A percentile compares a stretch with the other conserved stretches of the same genome.
Conservation (phyloP, 768 basidiomycete genomes). For the Polyporus arcularius region DNA sequence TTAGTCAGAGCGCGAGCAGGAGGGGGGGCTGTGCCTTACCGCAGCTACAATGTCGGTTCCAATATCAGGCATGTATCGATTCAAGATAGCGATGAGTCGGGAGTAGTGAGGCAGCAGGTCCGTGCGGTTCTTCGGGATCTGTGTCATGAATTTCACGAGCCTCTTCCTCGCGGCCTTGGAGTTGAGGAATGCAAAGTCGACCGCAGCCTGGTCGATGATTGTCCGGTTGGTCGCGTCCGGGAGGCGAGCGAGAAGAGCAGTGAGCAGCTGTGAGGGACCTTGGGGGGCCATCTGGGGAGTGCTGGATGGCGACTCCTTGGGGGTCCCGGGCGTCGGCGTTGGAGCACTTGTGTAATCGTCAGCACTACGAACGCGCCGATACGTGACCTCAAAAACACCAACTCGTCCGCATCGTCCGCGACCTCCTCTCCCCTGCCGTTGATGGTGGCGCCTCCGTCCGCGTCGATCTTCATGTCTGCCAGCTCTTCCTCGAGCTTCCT, state of each 20-base stretch:
- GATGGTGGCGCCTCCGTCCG: slow-evolving; percentile 20
- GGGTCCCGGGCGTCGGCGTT: slow-evolving; percentile 71
- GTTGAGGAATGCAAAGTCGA: slow-evolving; percentile 96
- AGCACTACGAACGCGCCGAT: not conserved
- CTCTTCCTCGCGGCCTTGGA: slow-evolving; percentile 95
- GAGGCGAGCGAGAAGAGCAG: slow-evolving; percentile 84
- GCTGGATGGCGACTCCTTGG: slow-evolving; percentile 55
- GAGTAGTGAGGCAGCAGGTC: slow-evolving; percentile 95
- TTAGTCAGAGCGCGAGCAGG: not conserved
- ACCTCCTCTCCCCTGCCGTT: slow-evolving; percentile 33
- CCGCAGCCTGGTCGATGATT: slow-evolving; percentile 88
- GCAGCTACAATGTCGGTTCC: slow-evolving; percentile 78
- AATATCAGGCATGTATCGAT: slow-evolving; percentile 92
- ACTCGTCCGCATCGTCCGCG: slow-evolving; percentile 47
- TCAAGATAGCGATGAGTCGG: slow-evolving; percentile 83
- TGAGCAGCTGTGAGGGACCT: slow-evolving; percentile 92
- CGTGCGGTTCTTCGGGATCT: slow-evolving; percentile 83
- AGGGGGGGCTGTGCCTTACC: slow-evolving; percentile 39
- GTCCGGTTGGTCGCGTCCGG: slow-evolving; percentile 93
- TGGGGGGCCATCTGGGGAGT: slow-evolving; percentile 77
- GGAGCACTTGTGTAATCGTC: slow-evolving; percentile 33
- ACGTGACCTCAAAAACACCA: slow-evolving; percentile 18
- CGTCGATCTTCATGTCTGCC: slow-evolving; percentile 54
- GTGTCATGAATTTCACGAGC: slow-evolving; percentile 67
- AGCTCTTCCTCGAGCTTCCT: slow-evolving; percentile 79